These are phyloP conservation scores for Nelumbo lutea DNA, from an alignment of 164 flowering plant species.

Conservation along the genomic window DNA sequence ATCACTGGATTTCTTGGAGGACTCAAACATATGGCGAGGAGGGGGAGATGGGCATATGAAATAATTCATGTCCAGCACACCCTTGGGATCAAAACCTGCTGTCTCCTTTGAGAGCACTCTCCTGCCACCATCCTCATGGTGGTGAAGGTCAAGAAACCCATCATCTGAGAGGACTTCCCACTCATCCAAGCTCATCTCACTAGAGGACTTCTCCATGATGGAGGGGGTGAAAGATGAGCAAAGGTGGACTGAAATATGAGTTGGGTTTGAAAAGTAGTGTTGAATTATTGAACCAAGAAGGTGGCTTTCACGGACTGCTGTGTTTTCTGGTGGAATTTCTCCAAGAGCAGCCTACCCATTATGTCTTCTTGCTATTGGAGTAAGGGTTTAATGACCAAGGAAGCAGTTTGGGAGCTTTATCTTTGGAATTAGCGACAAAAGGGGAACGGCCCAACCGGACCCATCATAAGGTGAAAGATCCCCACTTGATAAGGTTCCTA, in stretches of 20 bases:
- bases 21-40: conserved; percentile 1
- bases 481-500: conserved; percentile 5
- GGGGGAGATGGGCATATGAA: conserved; percentile 33
- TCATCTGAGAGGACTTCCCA: conserved; percentile 47
- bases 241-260: not conserved
- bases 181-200: conserved; percentile 44
- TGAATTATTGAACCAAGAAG: conserved; percentile 28
- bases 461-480: conserved; percentile 18
- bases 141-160: conserved; percentile 28
- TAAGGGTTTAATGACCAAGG: conserved; percentile 10
- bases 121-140: conserved; percentile 15
- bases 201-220: conserved; percentile 12
- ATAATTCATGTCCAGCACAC: conserved; percentile 32
- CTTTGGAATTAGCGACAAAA: conserved; percentile 31
- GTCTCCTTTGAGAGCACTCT: conserved; percentile 2
- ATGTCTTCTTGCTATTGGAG: conserved; percentile 29
- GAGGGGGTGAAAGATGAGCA: not conserved
- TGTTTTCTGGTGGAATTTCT: not conserved
- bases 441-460: conserved; percentile 20
- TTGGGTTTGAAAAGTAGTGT: not conserved
- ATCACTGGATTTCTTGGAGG: not conserved
- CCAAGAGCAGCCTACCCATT: conserved; percentile 8
- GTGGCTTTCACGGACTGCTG: conserved; percentile 19
- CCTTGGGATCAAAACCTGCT: conserved; percentile 14
- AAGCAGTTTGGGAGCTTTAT: conserved; percentile 22